Conservation (phyloP, 768 basidiomycete species). For the Naganishia vishniacii region DNA sequence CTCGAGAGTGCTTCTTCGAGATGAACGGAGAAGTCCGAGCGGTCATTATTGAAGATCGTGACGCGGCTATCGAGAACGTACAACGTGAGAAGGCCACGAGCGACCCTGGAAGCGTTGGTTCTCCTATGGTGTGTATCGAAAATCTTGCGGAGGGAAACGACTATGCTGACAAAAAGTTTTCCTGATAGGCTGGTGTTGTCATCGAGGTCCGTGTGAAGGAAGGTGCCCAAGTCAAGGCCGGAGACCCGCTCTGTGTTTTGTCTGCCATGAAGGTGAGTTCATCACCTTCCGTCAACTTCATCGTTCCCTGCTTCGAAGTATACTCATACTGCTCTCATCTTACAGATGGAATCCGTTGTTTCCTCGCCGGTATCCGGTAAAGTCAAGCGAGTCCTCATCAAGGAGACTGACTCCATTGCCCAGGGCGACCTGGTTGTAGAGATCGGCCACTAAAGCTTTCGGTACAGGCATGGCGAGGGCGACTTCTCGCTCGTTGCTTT, state of each 20-base stretch:
- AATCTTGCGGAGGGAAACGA: not conserved
- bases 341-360: conserved; percentile 93
- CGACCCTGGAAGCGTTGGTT: conserved; percentile 95
- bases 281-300: not conserved
- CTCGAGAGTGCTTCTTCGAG: conserved; percentile 97
- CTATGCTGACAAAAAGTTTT: not conserved
- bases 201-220: conserved; percentile 98
- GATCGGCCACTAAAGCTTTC: conserved; percentile 58
- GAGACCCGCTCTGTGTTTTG: conserved; percentile 89
- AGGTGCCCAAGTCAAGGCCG: conserved; percentile 95
- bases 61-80: conserved; percentile 90
- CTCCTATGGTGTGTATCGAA: conserved; percentile 67
- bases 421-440: conserved; percentile 88
- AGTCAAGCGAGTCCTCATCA: conserved; percentile 85
- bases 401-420: conserved; percentile 89
- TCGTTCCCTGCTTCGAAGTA: not conserved
- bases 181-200: conserved; percentile 65
- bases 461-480: not conserved
- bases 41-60: conserved; percentile 91
- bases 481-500: too few relatives aligned
- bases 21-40: conserved; percentile 97
- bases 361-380: conserved; percentile 95
- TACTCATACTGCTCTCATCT: conserved; percentile 33
- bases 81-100: conserved; percentile 87
- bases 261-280: conserved; percentile 87